These are phyloP conservation scores for Desmodesmus armatus DNA, from an alignment of 139 green algal genomes.

Conservation along the genomic window DNA sequence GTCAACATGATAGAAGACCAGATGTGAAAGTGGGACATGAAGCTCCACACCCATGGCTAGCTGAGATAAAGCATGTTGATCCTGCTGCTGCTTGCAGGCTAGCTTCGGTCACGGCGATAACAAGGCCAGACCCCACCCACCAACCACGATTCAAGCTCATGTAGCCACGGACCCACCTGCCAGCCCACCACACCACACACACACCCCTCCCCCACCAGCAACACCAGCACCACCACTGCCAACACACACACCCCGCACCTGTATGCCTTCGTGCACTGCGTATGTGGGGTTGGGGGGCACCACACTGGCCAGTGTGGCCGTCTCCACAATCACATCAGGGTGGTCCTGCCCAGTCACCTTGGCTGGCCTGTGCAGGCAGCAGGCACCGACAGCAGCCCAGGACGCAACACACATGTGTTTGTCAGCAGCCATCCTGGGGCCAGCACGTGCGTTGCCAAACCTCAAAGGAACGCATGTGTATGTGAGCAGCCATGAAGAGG, in stretches of 20 bases:
- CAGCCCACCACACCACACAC: not conserved
- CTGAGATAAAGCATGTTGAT: not conserved
- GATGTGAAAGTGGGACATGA: no score
- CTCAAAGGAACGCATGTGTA: no score
- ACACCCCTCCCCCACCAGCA: no score
- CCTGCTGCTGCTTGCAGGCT: not conserved
- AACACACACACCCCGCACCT: not conserved
- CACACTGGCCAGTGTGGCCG: slow-evolving; percentile 69
- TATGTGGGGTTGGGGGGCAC: slow-evolving; percentile 65
- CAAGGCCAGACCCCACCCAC: not conserved
- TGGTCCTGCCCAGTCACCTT: slow-evolving; percentile 63
- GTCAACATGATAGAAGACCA: no score
- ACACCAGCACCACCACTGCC: not conserved
- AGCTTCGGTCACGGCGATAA: not conserved
- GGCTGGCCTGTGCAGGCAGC: slow-evolving; percentile 49
- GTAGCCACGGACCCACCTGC: not conserved
- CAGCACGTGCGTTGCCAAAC: no score
- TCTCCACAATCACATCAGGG: slow-evolving; percentile 84
- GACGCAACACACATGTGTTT: no score
- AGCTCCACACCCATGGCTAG: no score
- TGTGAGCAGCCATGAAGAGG: no score
- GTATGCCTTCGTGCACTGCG: slow-evolving; percentile 60
- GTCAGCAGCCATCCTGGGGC: no score
- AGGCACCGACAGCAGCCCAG: no score
- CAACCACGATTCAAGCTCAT: not conserved